Evolutionary conservation across 2,329 filamentous ascomycete genomes (phyloP).

Genomic region (Blastomyces percursus): DNA sequence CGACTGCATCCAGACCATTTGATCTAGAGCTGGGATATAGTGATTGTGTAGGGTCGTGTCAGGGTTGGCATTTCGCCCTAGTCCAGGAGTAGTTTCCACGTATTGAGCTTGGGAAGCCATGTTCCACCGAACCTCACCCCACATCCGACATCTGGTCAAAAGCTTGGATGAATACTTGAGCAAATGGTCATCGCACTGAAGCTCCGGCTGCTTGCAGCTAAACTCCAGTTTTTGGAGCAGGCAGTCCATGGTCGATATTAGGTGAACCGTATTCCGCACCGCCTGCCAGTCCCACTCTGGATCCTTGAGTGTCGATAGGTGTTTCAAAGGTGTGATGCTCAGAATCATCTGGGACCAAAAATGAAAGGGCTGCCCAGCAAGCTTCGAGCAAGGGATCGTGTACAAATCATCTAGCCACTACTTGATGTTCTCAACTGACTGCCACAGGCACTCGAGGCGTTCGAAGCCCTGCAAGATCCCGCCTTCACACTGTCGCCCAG

Average conservation of each 20-base stretch:
- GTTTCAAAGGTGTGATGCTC: slow-evolving; percentile 27
- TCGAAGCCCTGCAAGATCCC: slow-evolving; percentile 19
- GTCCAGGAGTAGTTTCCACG: not conserved
- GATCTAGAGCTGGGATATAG: slow-evolving; percentile 18
- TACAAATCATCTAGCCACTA: slow-evolving; percentile 26
- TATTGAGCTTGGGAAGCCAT: slow-evolving; percentile 8
- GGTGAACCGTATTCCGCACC: slow-evolving; percentile 24
- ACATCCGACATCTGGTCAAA: slow-evolving; percentile 16
- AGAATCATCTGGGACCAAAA: slow-evolving; percentile 31
- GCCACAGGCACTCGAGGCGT: slow-evolving; percentile 26
- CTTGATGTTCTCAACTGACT: slow-evolving; percentile 25
- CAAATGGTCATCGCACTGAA: slow-evolving; percentile 23
- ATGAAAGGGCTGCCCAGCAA: slow-evolving; percentile 26
- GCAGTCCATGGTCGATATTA: slow-evolving; percentile 23
- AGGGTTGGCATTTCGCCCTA: not conserved
- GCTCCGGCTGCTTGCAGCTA: slow-evolving; percentile 19
- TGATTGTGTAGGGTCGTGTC: slow-evolving; percentile 6
- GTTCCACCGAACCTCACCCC: slow-evolving; percentile 16
- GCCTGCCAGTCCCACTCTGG: slow-evolving; percentile 31
- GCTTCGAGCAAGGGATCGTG: slow-evolving; percentile 16
- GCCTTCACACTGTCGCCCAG: slow-evolving; percentile 3
- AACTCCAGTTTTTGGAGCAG: slow-evolving; percentile 22
- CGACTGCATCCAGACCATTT: slow-evolving; percentile 22
- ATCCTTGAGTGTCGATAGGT: slow-evolving; percentile 28
- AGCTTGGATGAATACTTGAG: slow-evolving; percentile 20